phyloP scores from a whole-genome alignment of 2,329 filamentous ascomycete species.

The Lachnellula cervina region DNA sequence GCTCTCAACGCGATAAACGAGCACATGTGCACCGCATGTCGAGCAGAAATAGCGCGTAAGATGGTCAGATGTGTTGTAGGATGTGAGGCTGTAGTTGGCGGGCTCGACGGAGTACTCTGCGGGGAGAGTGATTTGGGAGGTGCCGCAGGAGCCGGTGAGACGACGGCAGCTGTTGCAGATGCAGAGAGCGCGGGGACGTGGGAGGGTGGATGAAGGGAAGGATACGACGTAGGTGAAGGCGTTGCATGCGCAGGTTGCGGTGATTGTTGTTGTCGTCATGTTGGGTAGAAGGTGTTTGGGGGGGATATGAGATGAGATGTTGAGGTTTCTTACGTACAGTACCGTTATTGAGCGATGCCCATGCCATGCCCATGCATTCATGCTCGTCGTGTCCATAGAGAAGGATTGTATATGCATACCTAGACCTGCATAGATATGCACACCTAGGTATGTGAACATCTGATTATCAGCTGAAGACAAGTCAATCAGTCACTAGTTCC shows the following conservation, averaged over 20 bases:
- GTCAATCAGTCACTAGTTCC: no score
- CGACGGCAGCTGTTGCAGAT: constrained; percentile 48
- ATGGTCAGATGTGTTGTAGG: constrained; percentile 40
- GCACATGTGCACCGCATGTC: constrained; percentile 44
- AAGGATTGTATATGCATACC: no score
- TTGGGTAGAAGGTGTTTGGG: not conserved
- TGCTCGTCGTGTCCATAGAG: no score
- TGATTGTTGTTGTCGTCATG: constrained; percentile 17
- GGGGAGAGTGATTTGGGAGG: constrained; percentile 40
- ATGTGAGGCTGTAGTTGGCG: constrained; percentile 33
- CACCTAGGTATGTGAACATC: no score
- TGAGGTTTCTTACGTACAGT: not conserved
- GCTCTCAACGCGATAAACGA: constrained; percentile 24
- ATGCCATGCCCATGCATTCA: no score
- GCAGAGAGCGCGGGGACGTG: constrained; percentile 40
- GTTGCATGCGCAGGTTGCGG: constrained; percentile 35
- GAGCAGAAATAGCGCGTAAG: constrained; percentile 45
- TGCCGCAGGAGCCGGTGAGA: constrained; percentile 42
- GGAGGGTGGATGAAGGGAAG: constrained; percentile 33
- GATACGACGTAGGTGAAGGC: constrained; percentile 32
- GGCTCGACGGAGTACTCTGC: constrained; percentile 24
- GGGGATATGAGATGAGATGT: not conserved
- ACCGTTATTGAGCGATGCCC: not conserved
- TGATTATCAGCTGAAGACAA: no score
- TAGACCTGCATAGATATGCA: no score